phyloP scores from a whole-genome alignment of 768 basidiomycete genomes.

The Trametes punicea region DNA sequence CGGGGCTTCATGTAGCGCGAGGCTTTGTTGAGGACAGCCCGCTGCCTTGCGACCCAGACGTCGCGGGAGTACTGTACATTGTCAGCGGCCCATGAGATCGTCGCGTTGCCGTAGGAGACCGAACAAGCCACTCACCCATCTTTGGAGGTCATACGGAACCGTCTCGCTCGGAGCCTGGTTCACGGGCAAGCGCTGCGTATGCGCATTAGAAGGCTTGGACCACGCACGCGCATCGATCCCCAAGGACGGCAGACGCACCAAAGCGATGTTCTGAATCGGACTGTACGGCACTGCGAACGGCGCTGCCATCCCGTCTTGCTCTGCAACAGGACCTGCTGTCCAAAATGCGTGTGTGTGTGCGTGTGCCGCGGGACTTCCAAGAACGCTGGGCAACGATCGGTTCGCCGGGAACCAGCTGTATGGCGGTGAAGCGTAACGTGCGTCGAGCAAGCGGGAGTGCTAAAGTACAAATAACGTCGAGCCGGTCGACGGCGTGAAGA shows the following conservation, averaged over 20 bases:
- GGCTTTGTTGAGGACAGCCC: conserved; percentile 34
- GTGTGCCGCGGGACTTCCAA: too few relatives aligned
- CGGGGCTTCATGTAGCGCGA: conserved; percentile 41
- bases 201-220: too few relatives aligned
- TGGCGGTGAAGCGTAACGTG: conserved; percentile 4
- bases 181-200: conserved; percentile 19
- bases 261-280: conserved; percentile 15
- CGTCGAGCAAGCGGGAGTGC: conserved; percentile 14
- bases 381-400: not conserved
- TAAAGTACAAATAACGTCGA: conserved; percentile 25
- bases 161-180: conserved; percentile 20
- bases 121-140: conserved; percentile 30
- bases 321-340: not conserved
- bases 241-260: not conserved
- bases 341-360: too few relatives aligned
- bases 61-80: conserved; percentile 39
- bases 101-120: not conserved
- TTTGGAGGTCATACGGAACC: conserved; percentile 31
- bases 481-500: conserved; percentile 26
- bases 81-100: not conserved
- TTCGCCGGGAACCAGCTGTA: conserved; percentile 13
- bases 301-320: conserved; percentile 15
- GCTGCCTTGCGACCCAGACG: conserved; percentile 43
- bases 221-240: not conserved
- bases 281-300: conserved; percentile 7